phyloP scores from a whole-genome alignment of 2,329 filamentous ascomycete species.

The Pseudogymnoascus sp. region DNA sequence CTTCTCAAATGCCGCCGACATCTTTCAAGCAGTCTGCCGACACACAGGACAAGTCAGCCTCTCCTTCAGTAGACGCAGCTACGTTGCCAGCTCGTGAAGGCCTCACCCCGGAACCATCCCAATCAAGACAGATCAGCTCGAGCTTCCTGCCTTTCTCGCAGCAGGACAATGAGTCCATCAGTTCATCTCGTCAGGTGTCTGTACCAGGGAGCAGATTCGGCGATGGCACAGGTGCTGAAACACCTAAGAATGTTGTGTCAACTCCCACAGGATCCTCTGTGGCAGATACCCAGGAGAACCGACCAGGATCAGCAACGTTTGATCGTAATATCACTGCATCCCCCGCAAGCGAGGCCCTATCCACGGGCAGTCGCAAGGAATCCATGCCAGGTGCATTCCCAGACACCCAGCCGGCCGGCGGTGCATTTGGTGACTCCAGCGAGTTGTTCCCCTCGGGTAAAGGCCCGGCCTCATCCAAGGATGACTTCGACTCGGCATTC shows the following conservation, averaged over 20 bases:
- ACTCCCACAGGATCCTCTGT: conserved; percentile 26
- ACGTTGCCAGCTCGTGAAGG: conserved; percentile 32
- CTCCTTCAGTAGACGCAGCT: conserved; percentile 20
- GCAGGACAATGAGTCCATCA: conserved; percentile 57
- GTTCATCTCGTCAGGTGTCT: conserved; percentile 70
- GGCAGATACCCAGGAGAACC: conserved; percentile 19
- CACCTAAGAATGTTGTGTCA: conserved; percentile 29
- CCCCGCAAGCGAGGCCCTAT: conserved; percentile 19
- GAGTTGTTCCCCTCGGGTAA: conserved; percentile 33
- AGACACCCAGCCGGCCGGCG: conserved; percentile 31
- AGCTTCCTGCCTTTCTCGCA: conserved; percentile 63
- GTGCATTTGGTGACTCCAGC: conserved; percentile 49
- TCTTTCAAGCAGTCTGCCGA: conserved; percentile 47
- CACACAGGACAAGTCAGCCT: conserved; percentile 19
- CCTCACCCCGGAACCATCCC: conserved; percentile 54
- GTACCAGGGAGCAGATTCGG: conserved; percentile 61
- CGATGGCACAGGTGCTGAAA: conserved; percentile 34
- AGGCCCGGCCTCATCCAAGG: conserved; percentile 42
- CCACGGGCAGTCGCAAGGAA: conserved; percentile 26
- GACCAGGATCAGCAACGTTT: conserved; percentile 22
- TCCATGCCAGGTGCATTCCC: conserved; percentile 46
- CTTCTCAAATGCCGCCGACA: conserved; percentile 38
- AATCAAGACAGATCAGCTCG: conserved; percentile 70
- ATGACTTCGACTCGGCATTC: conserved; percentile 81
- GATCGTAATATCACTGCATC: conserved; percentile 26